Conservation (phyloP, 805 yeast genomes). For the Starmerella riodocensis region DNA sequence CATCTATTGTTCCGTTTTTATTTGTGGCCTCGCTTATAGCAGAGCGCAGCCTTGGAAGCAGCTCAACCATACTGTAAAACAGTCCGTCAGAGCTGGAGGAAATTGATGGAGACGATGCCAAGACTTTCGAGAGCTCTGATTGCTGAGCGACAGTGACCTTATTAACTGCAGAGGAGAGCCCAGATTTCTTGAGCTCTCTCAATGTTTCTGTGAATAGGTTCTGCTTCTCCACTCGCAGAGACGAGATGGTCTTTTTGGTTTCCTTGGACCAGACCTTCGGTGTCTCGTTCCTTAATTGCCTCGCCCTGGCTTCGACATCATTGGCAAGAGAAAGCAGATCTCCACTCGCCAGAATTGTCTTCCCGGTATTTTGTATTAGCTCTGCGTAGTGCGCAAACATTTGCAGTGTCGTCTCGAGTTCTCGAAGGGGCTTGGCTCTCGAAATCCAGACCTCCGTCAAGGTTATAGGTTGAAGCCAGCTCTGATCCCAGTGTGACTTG, state of each 20-base stretch:
- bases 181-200: conserved; percentile 61
- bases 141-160: conserved; percentile 54
- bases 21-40: conserved; percentile 37
- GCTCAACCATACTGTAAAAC: conserved; percentile 60
- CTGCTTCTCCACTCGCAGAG: conserved; percentile 69
- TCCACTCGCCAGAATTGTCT: conserved; percentile 23
- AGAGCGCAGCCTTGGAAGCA: conserved; percentile 65
- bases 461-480: not conserved
- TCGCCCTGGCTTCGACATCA: conserved; percentile 44
- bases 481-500: not conserved
- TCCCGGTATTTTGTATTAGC: conserved; percentile 19
- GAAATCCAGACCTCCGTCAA: conserved; percentile 34
- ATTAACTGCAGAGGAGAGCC: conserved; percentile 54
- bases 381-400: conserved; percentile 42
- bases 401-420: conserved; percentile 37
- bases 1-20: conserved; percentile 36
- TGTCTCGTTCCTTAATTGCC: conserved; percentile 57
- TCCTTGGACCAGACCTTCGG: conserved; percentile 61
- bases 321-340: conserved; percentile 45
- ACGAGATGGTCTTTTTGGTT: conserved; percentile 53
- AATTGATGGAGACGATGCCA: conserved; percentile 36
- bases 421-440: conserved; percentile 45
- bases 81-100: conserved; percentile 34
- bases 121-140: conserved; percentile 46
- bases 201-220: conserved; percentile 65